Conservation (phyloP, 2,329 filamentous ascomycete species). For the Sclerotinia borealis region DNA sequence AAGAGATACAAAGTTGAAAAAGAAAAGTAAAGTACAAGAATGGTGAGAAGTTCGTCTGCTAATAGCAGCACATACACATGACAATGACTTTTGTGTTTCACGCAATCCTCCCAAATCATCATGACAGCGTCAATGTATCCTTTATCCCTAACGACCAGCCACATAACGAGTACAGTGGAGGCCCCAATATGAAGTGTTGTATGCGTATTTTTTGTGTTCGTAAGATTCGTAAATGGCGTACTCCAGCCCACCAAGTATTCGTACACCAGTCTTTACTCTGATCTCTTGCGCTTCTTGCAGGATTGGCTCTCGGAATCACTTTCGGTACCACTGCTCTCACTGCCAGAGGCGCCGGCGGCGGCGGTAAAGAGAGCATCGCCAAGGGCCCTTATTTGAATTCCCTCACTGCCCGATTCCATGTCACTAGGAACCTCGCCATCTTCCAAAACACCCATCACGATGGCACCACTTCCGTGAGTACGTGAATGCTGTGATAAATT, state of each 20-base stretch:
- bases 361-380: constrained; percentile 80
- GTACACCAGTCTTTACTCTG: constrained; percentile 40
- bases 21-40: constrained; percentile 32
- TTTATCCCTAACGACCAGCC: constrained; percentile 24
- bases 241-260: constrained; percentile 23
- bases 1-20: constrained; percentile 24
- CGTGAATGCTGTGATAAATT: constrained; percentile 94
- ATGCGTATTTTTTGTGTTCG: constrained; percentile 22
- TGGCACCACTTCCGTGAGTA: constrained; percentile 83
- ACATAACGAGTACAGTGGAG: constrained; percentile 23
- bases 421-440: constrained; percentile 52
- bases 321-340: constrained; percentile 49
- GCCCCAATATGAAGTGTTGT: constrained; percentile 26
- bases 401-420: constrained; percentile 37
- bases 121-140: constrained; percentile 28
- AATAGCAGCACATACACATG: constrained; percentile 19
- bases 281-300: constrained; percentile 75
- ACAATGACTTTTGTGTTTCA: constrained; percentile 29
- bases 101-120: constrained; percentile 24
- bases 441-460: constrained; percentile 85
- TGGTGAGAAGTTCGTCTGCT: constrained; percentile 20
- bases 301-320: constrained; percentile 41
- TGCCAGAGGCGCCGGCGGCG: constrained; percentile 65
- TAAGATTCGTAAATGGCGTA: constrained; percentile 24
- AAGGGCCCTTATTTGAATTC: constrained; percentile 60